A percentile compares a stretch with the other conserved stretches of the same genome.
These are phyloP conservation scores for Scutellaria barbata DNA, from an alignment of 257 asterid genomes.

Conservation along the genomic window DNA sequence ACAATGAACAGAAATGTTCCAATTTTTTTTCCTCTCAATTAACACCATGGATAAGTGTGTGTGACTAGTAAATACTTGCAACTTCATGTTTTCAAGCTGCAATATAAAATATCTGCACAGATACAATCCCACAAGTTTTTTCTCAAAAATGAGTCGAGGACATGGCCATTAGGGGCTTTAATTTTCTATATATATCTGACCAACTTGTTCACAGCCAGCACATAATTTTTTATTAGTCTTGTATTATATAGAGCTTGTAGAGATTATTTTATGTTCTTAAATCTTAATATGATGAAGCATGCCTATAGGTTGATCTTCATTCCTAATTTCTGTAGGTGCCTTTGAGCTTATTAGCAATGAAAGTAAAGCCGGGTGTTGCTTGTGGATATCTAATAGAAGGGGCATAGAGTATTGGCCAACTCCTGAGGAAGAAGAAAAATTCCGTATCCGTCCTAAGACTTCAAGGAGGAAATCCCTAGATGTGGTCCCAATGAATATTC, in stretches of 20 bases:
- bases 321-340: constrained; percentile 61
- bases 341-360: constrained; percentile 82
- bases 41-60: too few relatives aligned
- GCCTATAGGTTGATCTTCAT: constrained; percentile 31
- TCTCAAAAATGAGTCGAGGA: too few relatives aligned
- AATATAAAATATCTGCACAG: too few relatives aligned
- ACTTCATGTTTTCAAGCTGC: too few relatives aligned
- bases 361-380: constrained; percentile 90
- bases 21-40: too few relatives aligned
- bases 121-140: too few relatives aligned
- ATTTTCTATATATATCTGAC: too few relatives aligned
- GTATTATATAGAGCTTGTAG: constrained; percentile 4
- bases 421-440: constrained; percentile 83
- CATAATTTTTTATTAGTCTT: not conserved
- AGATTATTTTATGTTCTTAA: constrained; percentile 5
- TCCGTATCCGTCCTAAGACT: constrained; percentile 44
- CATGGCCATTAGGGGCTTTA: too few relatives aligned
- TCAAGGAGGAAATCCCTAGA: constrained; percentile 52
- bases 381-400: constrained; percentile 87
- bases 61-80: too few relatives aligned
- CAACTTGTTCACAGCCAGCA: too few relatives aligned
- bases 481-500: constrained; percentile 52
- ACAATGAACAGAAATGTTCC: too few relatives aligned
- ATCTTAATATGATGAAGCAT: constrained; percentile 23
- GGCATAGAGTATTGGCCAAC: constrained; percentile 96